A percentile compares a stretch with the other conserved stretches of the same genome.
phyloP scores from a whole-genome alignment of 2,329 filamentous ascomycete genomes.

The Fusarium sambucinum region DNA sequence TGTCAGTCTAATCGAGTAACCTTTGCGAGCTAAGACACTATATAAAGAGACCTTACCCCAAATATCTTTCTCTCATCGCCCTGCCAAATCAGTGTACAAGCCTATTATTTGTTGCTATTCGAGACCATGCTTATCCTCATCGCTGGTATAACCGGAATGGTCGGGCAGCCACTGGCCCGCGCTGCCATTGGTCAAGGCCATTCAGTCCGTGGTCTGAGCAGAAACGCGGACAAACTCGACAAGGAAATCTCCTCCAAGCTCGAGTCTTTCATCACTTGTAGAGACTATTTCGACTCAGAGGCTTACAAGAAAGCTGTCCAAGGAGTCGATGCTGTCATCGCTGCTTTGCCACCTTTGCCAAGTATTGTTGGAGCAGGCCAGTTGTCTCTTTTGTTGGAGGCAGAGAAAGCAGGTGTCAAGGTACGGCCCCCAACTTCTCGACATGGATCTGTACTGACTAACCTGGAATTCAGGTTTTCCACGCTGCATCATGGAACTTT shows the following conservation, averaged over 20 bases:
- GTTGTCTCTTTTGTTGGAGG: not conserved
- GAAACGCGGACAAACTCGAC: slow-evolving; percentile 1
- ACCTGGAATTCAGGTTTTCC: not conserved
- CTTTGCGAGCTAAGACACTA: not conserved
- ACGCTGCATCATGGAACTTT: slow-evolving; percentile 14
- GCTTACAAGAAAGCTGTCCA: not conserved
- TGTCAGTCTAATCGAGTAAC: not conserved
- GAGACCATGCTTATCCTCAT: slow-evolving; percentile 9
- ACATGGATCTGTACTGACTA: not conserved
- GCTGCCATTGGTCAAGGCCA: not conserved
- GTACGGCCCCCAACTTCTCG: not conserved
- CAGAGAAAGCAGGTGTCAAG: slow-evolving; percentile 19
- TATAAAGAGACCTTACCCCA: not conserved
- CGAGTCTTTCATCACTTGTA: not conserved
- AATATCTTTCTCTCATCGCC: accelerated
- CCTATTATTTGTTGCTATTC: accelerated
- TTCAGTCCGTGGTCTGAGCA: slow-evolving; percentile 5
- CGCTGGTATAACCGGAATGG: slow-evolving; percentile 16
- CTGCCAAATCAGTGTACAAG: not conserved
- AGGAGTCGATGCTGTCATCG: slow-evolving; percentile 6
- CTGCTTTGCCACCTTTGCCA: not conserved
- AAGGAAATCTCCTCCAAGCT: not conserved
- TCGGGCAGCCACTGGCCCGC: slow-evolving; percentile 11
- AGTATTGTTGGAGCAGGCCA: slow-evolving; percentile 13
- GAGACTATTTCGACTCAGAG: not conserved